Conservation (phyloP, 108 stramenopile species). For the Discostella pseudostelligera region DNA sequence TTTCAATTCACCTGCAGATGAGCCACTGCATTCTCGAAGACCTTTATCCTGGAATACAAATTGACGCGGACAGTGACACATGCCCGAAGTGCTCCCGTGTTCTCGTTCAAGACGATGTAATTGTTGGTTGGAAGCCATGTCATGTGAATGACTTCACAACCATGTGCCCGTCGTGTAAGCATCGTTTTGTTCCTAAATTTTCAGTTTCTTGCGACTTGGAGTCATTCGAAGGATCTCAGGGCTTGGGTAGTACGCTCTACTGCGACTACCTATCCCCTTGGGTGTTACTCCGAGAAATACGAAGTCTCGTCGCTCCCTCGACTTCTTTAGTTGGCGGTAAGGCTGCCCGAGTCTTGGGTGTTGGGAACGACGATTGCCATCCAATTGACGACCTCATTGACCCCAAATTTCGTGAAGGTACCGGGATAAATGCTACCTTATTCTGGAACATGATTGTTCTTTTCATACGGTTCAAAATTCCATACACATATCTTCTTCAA, state of each 20-base stretch:
- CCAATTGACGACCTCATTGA: slow-evolving; percentile 65
- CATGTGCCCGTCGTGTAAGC: slow-evolving; percentile 66
- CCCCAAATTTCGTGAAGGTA: slow-evolving; percentile 67
- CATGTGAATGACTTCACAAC: slow-evolving; percentile 72
- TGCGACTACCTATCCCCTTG: slow-evolving; percentile 88
- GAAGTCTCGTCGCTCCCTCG: slow-evolving; percentile 41
- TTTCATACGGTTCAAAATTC: slow-evolving; percentile 68
- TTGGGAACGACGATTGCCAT: slow-evolving; percentile 2
- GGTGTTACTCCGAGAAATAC: slow-evolving; percentile 77
- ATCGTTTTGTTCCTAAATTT: slow-evolving; percentile 82
- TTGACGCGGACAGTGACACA: slow-evolving; percentile 65
- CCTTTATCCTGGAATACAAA: slow-evolving; percentile 70
- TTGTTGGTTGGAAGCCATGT: slow-evolving; percentile 71
- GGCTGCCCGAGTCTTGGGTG: slow-evolving; percentile 31
- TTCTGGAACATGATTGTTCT: slow-evolving; percentile 88
- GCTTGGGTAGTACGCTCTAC: slow-evolving; percentile 69
- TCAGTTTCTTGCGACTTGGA: slow-evolving; percentile 57
- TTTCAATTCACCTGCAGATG: slow-evolving; percentile 64
- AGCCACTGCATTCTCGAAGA: slow-evolving; percentile 77
- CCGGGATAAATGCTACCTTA: slow-evolving; percentile 68
- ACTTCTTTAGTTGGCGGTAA: slow-evolving; percentile 19
- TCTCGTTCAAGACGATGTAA: slow-evolving; percentile 59
- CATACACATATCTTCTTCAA: slow-evolving; percentile 82
- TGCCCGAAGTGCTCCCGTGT: slow-evolving; percentile 75
- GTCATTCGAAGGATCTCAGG: slow-evolving; percentile 78